phyloP scores from a whole-genome alignment of 805 yeast genomes.

The Yarrowia divulgata region DNA sequence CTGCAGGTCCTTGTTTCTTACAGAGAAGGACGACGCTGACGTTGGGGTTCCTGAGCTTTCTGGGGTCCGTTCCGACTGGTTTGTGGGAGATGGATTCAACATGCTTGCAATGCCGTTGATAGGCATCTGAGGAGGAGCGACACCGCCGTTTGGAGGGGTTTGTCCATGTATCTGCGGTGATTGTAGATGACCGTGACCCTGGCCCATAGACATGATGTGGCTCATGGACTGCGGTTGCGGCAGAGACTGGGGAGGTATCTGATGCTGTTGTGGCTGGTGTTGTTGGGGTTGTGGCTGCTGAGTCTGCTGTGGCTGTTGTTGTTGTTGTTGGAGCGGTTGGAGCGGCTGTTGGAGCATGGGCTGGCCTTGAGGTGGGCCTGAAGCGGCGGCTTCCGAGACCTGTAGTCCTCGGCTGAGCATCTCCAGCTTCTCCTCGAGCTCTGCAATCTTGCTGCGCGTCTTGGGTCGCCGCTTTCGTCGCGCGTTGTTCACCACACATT shows the following conservation, averaged over 20 bases:
- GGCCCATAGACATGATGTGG: conserved; percentile 3
- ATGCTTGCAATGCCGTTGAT: conserved; percentile 21
- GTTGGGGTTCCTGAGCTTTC: conserved; percentile 26
- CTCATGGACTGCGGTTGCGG: neutral
- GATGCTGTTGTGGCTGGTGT: conserved; percentile 1
- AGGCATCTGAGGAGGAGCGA: neutral
- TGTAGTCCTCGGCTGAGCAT: conserved; percentile 18
- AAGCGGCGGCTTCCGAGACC: conserved; percentile 3
- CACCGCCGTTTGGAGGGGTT: conserved; percentile 18
- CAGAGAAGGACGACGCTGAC: conserved; percentile 19
- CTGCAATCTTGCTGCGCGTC: conserved; percentile 45
- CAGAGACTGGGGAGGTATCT: neutral
- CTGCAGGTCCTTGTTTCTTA: conserved; percentile 33
- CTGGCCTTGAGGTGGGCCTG: neutral
- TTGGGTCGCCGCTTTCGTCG: conserved; percentile 61
- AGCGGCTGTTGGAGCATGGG: neutral
- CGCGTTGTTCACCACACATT: conserved; percentile 71
- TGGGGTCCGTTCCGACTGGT: conserved; percentile 15
- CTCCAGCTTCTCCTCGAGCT: conserved; percentile 38
- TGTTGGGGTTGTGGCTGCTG: neutral
- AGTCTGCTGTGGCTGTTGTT: neutral
- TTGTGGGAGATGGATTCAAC: conserved; percentile 30
- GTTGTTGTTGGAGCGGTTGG: neutral
- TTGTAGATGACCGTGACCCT: conserved; percentile 1
- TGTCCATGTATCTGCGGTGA: conserved; percentile 21